phyloP scores from a whole-genome alignment of 1,284 basidiomycete species.

The Wallemia mellicola region DNA sequence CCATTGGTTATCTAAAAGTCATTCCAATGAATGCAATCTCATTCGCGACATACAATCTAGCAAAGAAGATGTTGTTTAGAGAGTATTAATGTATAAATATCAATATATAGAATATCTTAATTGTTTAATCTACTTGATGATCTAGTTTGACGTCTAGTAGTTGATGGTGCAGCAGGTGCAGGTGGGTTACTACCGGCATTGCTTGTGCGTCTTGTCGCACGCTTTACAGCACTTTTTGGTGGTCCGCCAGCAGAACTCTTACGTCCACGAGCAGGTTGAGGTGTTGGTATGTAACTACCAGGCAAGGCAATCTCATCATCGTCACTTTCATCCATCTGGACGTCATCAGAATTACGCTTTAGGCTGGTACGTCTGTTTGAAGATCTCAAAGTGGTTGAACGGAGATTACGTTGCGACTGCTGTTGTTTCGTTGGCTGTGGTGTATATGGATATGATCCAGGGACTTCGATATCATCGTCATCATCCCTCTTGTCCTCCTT shows the following conservation, averaged over 20 bases:
- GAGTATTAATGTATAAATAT: neutral
- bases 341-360: neutral
- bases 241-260: neutral
- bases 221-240: neutral
- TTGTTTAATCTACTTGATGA: neutral
- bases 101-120: neutral
- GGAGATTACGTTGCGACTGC: neutral
- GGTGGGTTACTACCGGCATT: neutral
- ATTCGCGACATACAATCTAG: neutral
- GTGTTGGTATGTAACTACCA: neutral
- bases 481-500: neutral
- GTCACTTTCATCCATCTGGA: neutral
- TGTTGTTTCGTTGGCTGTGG: neutral
- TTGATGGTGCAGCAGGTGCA: neutral
- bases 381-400: neutral
- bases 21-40: constrained; percentile 46
- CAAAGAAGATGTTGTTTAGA: neutral
- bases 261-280: neutral
- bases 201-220: neutral
- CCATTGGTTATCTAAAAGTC: constrained; percentile 85
- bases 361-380: neutral
- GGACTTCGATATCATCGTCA: neutral
- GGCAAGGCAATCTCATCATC: neutral
- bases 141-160: neutral
- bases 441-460: neutral